Percentiles rank a stretch among this genome's conserved stretches.
phyloP scores from a whole-genome alignment of 2,329 filamentous ascomycete species.

The Aspergillus caelatus region DNA sequence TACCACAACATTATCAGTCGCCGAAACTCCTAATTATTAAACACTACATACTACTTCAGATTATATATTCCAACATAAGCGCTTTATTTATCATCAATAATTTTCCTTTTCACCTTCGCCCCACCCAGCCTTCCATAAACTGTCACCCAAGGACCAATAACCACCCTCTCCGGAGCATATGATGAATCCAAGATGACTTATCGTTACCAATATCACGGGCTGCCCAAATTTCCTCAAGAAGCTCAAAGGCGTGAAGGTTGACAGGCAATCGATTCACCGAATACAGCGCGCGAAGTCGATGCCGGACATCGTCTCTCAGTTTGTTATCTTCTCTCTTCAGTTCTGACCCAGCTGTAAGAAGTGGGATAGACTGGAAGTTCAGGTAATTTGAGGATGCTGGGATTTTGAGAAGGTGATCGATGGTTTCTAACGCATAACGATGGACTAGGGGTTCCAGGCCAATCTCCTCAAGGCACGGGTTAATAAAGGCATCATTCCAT shows the following conservation, averaged over 20 bases:
- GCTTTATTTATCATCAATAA: too few species aligned
- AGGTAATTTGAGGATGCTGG: conserved; percentile 8
- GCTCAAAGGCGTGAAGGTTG: conserved; percentile 8
- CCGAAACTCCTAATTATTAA: too few species aligned
- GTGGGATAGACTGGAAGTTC: conserved; percentile 17
- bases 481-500: not conserved
- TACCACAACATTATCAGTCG: too few species aligned
- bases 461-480: conserved; percentile 2
- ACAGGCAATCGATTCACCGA: conserved; percentile 16
- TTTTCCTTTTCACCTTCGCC: too few species aligned
- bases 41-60: too few species aligned
- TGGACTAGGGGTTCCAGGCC: conserved; percentile 12
- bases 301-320: conserved; percentile 8
- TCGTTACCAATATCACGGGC: not conserved
- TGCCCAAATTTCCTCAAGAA: conserved; percentile 13
- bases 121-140: too few species aligned
- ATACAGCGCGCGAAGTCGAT: conserved; percentile 13
- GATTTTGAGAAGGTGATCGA: conserved; percentile 12
- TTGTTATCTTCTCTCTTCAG: not conserved
- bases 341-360: conserved; percentile 17
- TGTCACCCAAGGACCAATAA: not conserved
- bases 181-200: conserved; percentile 10
- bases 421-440: conserved; percentile 12
- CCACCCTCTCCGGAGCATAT: conserved; percentile 14
- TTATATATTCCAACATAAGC: rapidly evolving